Evolutionary conservation across 106 monocot species (phyloP).

Genomic region (Allium fistulosum): DNA sequence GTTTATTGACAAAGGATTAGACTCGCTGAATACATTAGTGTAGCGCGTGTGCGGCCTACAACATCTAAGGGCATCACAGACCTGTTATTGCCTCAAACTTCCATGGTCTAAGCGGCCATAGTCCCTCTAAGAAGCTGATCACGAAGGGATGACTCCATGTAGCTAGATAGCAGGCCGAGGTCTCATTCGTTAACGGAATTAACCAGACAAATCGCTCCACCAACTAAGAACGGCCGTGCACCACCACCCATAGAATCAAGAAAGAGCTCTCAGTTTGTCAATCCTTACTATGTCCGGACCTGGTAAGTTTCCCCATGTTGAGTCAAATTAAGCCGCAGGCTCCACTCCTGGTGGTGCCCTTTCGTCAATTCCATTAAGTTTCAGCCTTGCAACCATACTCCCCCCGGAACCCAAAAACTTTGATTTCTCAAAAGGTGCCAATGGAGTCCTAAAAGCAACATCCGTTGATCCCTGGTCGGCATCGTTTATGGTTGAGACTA

Average conservation of each 20-base stretch:
- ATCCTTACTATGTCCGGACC: slow-evolving; percentile 15
- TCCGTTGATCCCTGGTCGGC: slow-evolving; percentile 51
- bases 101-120: slow-evolving; percentile 76
- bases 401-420: slow-evolving; percentile 18
- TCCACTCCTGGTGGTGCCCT: slow-evolving; percentile 6
- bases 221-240: slow-evolving; percentile 73
- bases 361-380: background rate
- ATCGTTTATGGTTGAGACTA: slow-evolving; percentile 82
- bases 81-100: slow-evolving; percentile 92
- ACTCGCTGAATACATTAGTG: slow-evolving; percentile 64
- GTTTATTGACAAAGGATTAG: background rate
- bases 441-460: slow-evolving; percentile 37
- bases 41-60: slow-evolving; percentile 80
- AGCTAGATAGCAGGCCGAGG: slow-evolving; percentile 12
- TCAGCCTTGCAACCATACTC: slow-evolving; percentile 8
- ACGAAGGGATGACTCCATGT: slow-evolving; percentile 23
- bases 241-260: slow-evolving; percentile 81
- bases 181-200: slow-evolving; percentile 31
- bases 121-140: slow-evolving; percentile 84
- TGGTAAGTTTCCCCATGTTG: slow-evolving; percentile 9
- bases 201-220: slow-evolving; percentile 39
- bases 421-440: slow-evolving; percentile 28
- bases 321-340: slow-evolving; percentile 10
- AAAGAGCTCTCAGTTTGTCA: slow-evolving; percentile 43
- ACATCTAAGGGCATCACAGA: slow-evolving; percentile 97